These are phyloP conservation scores for Aphanomyces euteiches DNA, from an alignment of 352 stramenopile species.

Conservation along the genomic window DNA sequence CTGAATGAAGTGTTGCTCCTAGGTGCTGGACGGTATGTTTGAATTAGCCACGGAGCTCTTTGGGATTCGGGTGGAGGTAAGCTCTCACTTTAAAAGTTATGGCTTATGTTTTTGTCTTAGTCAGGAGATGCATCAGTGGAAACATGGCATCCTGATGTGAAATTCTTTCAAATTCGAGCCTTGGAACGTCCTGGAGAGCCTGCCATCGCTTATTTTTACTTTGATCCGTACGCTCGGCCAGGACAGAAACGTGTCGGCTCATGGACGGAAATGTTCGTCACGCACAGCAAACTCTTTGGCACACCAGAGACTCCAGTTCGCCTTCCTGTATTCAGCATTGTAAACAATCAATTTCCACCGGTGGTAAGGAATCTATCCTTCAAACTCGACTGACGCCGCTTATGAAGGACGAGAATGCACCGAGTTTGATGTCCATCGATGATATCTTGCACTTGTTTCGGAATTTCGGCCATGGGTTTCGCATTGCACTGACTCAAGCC, in stretches of 20 bases:
- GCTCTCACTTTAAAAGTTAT: neutral
- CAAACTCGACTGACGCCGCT: conserved; percentile 40
- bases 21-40: conserved; percentile 94
- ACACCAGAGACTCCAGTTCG: conserved; percentile 54
- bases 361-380: conserved; percentile 32
- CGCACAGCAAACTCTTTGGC: conserved; percentile 86
- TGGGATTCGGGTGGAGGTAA: conserved; percentile 86
- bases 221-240: conserved; percentile 96
- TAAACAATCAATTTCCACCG: conserved; percentile 95
- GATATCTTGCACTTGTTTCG: conserved; percentile 97
- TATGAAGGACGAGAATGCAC: conserved; percentile 52
- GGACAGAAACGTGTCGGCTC: conserved; percentile 96
- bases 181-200: conserved; percentile 33
- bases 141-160: conserved; percentile 94
- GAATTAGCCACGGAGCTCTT: conserved; percentile 92
- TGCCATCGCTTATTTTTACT: conserved; percentile 94
- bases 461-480: conserved; percentile 94
- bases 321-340: conserved; percentile 95
- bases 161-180: conserved; percentile 75
- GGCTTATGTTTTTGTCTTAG: neutral
- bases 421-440: conserved; percentile 97
- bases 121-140: conserved; percentile 60
- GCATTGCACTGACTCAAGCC: conserved; percentile 97
- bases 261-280: conserved; percentile 97
- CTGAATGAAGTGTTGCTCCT: neutral